These are phyloP conservation scores for Phoma sp. DNA, from an alignment of 2,329 filamentous ascomycete species.

Conservation along the genomic window DNA sequence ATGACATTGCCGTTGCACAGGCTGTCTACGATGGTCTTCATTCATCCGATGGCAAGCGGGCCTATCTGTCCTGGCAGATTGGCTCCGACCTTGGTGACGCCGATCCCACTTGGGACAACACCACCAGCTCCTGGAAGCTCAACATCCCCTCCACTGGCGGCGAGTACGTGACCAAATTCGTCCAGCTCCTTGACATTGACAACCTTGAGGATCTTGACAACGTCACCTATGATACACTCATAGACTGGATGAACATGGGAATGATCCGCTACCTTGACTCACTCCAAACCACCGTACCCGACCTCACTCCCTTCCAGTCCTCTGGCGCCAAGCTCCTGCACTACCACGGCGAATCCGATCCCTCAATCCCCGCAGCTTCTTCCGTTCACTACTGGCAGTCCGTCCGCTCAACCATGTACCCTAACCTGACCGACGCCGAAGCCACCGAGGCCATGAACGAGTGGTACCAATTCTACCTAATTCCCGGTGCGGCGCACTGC, in stretches of 20 bases:
- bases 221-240: slow-evolving; percentile 64
- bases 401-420: slow-evolving; percentile 60
- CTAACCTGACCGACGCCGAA: slow-evolving; percentile 47
- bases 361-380: slow-evolving; percentile 59
- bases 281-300: slow-evolving; percentile 61
- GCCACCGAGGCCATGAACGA: slow-evolving; percentile 53
- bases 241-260: slow-evolving; percentile 61
- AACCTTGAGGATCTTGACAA: slow-evolving; percentile 26
- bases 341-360: slow-evolving; percentile 65
- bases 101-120: slow-evolving; percentile 44
- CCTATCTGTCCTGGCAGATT: slow-evolving; percentile 51
- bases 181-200: slow-evolving; percentile 47
- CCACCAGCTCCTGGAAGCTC: slow-evolving; percentile 42
- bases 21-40: slow-evolving; percentile 48
- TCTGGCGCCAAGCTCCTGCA: slow-evolving; percentile 64
- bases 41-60: slow-evolving; percentile 49
- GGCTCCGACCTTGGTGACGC: slow-evolving; percentile 44
- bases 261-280: slow-evolving; percentile 58
- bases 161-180: slow-evolving; percentile 53
- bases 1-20: slow-evolving; percentile 37
- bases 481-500: slow-evolving; percentile 63
- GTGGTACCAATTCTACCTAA: slow-evolving; percentile 63
- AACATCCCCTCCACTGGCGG: slow-evolving; percentile 43
- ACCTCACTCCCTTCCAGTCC: slow-evolving; percentile 58
- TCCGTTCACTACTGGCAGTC: slow-evolving; percentile 64